Evolutionary conservation across 768 basidiomycete genomes (phyloP).

Genomic region (Tephrocybe sp.): DNA sequence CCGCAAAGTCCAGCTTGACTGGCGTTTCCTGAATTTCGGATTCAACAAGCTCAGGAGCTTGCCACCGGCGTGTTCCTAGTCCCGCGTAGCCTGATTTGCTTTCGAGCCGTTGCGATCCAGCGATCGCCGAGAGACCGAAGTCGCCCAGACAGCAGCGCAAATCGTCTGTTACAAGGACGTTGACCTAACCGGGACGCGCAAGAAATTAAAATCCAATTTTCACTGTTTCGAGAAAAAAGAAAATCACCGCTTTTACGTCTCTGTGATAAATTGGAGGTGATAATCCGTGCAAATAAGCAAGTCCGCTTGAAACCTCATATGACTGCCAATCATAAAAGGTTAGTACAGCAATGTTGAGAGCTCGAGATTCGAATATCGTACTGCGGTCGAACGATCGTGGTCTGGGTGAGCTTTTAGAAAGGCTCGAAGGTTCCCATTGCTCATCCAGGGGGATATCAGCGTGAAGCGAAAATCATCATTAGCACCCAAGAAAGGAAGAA

Average conservation of each 20-base stretch:
- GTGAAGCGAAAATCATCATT: constrained; percentile 8
- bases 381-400: constrained; percentile 23
- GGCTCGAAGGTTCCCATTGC: constrained; percentile 19
- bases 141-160: constrained; percentile 12
- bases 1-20: not conserved
- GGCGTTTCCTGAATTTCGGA: not conserved
- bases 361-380: constrained; percentile 11
- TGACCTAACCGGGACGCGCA: constrained; percentile 8
- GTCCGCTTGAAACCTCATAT: constrained; percentile 30
- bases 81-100: constrained; percentile 4
- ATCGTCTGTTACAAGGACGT: constrained; percentile 13
- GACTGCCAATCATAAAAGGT: too few relatives aligned
- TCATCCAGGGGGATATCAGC: constrained; percentile 24
- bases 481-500: constrained; percentile 25
- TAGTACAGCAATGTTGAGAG: too few relatives aligned
- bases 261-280: constrained; percentile 39
- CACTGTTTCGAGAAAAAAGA: not conserved
- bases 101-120: constrained; percentile 11
- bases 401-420: constrained; percentile 23
- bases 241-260: constrained; percentile 37
- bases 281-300: constrained; percentile 36
- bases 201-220: not conserved
- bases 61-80: constrained; percentile 10
- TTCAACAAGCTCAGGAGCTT: constrained; percentile 10
- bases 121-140: constrained; percentile 17